phyloP scores from a whole-genome alignment of 2,329 filamentous ascomycete genomes.

The Pseudovirgaria hyperparasitica region DNA sequence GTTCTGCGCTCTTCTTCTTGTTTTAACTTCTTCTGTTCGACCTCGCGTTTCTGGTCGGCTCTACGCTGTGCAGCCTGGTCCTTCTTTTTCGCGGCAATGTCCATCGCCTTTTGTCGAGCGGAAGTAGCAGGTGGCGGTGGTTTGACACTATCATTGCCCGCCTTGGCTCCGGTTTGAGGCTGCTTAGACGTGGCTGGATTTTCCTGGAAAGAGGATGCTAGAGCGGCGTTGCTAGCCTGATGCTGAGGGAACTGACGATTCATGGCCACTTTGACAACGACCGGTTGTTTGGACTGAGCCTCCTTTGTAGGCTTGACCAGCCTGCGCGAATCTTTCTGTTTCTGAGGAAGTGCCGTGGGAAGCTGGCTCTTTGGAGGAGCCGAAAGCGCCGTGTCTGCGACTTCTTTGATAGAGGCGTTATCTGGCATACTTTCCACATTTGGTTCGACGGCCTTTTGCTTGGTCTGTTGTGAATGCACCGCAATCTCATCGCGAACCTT shows the following conservation, averaged over 20 bases:
- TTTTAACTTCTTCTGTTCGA: constrained; percentile 65
- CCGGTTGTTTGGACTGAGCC: constrained; percentile 55
- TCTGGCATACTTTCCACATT: constrained; percentile 1
- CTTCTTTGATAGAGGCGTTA: constrained; percentile 17
- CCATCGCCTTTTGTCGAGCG: constrained; percentile 33
- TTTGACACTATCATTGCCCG: constrained; percentile 45
- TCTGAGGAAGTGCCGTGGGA: constrained; percentile 37
- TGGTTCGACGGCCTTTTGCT: constrained; percentile 10
- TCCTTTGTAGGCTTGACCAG: constrained; percentile 48
- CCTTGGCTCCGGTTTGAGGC: constrained; percentile 44
- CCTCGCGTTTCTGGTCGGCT: constrained; percentile 52
- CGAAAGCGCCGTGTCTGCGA: constrained; percentile 47
- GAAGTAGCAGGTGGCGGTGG: constrained; percentile 17
- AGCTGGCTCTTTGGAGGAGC: constrained; percentile 40
- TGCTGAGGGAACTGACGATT: constrained; percentile 26
- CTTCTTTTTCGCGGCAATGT: constrained; percentile 67
- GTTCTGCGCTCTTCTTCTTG: constrained; percentile 38
- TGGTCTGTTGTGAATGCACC: constrained; percentile 28
- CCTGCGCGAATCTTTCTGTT: constrained; percentile 31
- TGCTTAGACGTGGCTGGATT: no score
- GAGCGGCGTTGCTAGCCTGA: constrained; percentile 44
- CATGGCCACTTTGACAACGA: constrained; percentile 54
- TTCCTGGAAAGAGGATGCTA: constrained; percentile 50
- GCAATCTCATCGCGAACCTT: constrained; percentile 57
- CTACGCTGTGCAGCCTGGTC: constrained; percentile 72